Evolutionary conservation across 2,329 filamentous ascomycete genomes (phyloP).

Genomic region (Penicillium brasilianum): DNA sequence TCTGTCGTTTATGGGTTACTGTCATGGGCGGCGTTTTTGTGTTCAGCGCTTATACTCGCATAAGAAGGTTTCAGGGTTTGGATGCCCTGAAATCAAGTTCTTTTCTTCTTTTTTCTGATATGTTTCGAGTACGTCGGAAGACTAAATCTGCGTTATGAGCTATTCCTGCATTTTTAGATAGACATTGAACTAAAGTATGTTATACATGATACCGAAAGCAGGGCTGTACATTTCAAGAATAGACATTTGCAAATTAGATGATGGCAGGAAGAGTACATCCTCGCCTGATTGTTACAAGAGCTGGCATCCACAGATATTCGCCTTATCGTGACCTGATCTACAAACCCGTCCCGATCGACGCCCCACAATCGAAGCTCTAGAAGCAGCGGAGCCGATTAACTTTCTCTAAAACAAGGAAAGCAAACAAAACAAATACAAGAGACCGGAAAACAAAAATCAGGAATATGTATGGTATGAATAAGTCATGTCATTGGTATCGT

Average conservation of each 20-base stretch:
- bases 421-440: not conserved
- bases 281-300: too few species aligned
- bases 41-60: not conserved
- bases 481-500: conserved; percentile 35
- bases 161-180: not conserved
- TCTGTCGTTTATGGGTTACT: conserved; percentile 8
- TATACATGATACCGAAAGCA: too few species aligned
- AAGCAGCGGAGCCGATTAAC: not conserved
- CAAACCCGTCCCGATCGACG: conserved; percentile 13
- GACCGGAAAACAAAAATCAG: not conserved
- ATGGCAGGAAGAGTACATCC: not conserved
- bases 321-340: not conserved
- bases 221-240: not conserved
- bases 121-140: too few species aligned
- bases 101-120: not conserved
- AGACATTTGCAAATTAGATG: not conserved
- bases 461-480: conserved; percentile 14
- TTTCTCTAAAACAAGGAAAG: not conserved
- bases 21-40: conserved; percentile 22
- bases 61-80: not conserved
- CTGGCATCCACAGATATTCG: too few species aligned
- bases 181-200: not conserved
- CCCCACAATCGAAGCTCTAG: conserved; percentile 16
- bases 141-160: not conserved
- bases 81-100: not conserved